Conservation (phyloP, 306 rosid species). For the Cyclanthera cordifolia region DNA sequence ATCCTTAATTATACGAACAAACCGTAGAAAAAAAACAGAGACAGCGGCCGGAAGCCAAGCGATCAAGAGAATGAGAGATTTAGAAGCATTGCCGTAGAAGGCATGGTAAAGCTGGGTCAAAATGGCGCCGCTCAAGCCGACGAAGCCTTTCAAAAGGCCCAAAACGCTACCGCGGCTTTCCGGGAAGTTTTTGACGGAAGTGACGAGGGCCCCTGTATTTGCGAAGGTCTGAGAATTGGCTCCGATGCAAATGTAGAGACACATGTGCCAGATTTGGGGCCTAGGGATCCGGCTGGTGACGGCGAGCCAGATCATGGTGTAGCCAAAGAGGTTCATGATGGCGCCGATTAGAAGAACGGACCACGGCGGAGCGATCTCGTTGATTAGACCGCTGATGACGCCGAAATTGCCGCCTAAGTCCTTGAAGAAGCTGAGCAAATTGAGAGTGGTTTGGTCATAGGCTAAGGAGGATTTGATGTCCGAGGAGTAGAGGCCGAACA, state of each 20-base stretch:
- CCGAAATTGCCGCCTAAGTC: slow-evolving; percentile 61
- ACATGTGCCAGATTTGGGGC: slow-evolving; percentile 63
- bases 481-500: slow-evolving; percentile 47
- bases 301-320: slow-evolving; percentile 71
- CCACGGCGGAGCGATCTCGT: slow-evolving; percentile 55
- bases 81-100: slow-evolving; percentile 36
- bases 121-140: slow-evolving; percentile 66
- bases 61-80: slow-evolving; percentile 38
- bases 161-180: slow-evolving; percentile 51
- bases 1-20: slow-evolving; percentile 23
- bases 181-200: slow-evolving; percentile 53
- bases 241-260: slow-evolving; percentile 55
- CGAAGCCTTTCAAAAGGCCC: slow-evolving; percentile 59
- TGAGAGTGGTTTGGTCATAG: slow-evolving; percentile 64
- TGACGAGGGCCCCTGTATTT: slow-evolving; percentile 49
- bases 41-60: slow-evolving; percentile 59
- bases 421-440: slow-evolving; percentile 67
- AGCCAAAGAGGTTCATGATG: slow-evolving; percentile 58
- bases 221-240: slow-evolving; percentile 59
- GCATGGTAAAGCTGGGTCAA: slow-evolving; percentile 46
- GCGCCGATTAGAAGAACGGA: slow-evolving; percentile 44
- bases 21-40: slow-evolving; percentile 31
- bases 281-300: slow-evolving; percentile 29
- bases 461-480: slow-evolving; percentile 42
- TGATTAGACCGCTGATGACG: slow-evolving; percentile 41